Percentiles rank a stretch among this genome's conserved stretches.
phyloP scores from a whole-genome alignment of 768 basidiomycete genomes.

The Psilocybe cyanescens region DNA sequence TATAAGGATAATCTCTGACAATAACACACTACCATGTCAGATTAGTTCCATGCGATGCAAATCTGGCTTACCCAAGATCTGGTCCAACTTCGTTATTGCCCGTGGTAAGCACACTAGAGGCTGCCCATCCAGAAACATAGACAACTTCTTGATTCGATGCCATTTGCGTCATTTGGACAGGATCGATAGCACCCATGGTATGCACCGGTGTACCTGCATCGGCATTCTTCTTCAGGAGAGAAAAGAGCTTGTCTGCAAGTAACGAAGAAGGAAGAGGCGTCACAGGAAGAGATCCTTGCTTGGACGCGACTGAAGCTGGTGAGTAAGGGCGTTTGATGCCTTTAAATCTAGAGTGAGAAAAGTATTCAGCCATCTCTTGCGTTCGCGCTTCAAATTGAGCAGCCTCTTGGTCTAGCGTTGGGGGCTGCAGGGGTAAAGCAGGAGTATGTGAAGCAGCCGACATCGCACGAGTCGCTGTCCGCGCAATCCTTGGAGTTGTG shows the following conservation, averaged over 20 bases:
- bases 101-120: constrained; percentile 84
- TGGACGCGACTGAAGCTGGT: constrained; percentile 78
- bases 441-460: constrained; percentile 35
- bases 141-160: constrained; percentile 83
- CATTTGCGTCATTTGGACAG: constrained; percentile 95
- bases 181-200: constrained; percentile 94
- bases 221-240: constrained; percentile 63
- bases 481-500: constrained; percentile 27
- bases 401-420: constrained; percentile 58
- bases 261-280: constrained; percentile 75
- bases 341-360: constrained; percentile 73
- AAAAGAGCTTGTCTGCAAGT: constrained; percentile 87
- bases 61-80: constrained; percentile 75
- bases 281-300: constrained; percentile 87
- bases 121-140: constrained; percentile 94
- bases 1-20: constrained; percentile 89
- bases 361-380: constrained; percentile 72
- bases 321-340: constrained; percentile 80
- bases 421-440: constrained; percentile 60
- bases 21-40: too few relatives aligned
- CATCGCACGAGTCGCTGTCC: constrained; percentile 37
- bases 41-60: too few relatives aligned
- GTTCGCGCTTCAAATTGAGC: constrained; percentile 63
- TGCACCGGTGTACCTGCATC: constrained; percentile 73
- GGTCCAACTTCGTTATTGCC: constrained; percentile 92